Evolutionary conservation across 2,329 filamentous ascomycete species (phyloP).

Genomic region (Fusarium anthophilum): DNA sequence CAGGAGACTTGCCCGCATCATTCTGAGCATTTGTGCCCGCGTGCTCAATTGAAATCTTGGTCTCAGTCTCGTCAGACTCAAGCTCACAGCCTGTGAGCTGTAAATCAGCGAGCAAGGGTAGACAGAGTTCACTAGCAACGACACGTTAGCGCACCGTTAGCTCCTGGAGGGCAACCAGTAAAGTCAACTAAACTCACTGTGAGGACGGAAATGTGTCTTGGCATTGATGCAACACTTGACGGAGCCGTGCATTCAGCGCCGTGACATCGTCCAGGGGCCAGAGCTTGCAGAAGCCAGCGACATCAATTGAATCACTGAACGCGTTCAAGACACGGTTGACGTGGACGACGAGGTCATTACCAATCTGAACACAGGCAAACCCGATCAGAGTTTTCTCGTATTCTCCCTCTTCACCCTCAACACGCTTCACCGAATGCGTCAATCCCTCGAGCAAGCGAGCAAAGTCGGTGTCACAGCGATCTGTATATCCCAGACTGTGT

Average conservation of each 20-base stretch:
- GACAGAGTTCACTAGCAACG: not conserved
- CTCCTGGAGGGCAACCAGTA: not conserved
- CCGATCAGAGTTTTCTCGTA: not conserved
- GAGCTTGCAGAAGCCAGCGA: constrained; percentile 6
- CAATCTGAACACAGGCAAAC: constrained; percentile 40
- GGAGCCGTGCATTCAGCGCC: constrained; percentile 28
- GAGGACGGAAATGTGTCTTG: constrained; percentile 6
- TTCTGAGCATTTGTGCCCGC: not conserved
- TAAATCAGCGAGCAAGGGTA: not conserved
- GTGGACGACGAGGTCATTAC: constrained; percentile 38
- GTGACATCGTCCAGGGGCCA: constrained; percentile 36
- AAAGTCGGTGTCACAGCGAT: constrained; percentile 10
- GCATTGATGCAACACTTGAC: constrained; percentile 19
- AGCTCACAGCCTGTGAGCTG: not conserved
- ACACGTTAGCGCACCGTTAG: not conserved
- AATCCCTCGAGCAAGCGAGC: not conserved
- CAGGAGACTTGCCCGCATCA: not conserved
- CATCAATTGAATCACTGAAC: not conserved
- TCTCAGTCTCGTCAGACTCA: not conserved
- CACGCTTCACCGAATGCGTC: constrained; percentile 1
- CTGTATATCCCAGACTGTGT: constrained; percentile 3
- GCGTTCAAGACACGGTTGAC: constrained; percentile 17
- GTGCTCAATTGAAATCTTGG: not conserved
- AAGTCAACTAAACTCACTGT: constrained; percentile 6
- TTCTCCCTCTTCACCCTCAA: constrained; percentile 1